A percentile compares a stretch with the other conserved stretches of the same genome.
phyloP scores from a whole-genome alignment of 2,329 filamentous ascomycete species.

The Mycosphaerella arachidis region DNA sequence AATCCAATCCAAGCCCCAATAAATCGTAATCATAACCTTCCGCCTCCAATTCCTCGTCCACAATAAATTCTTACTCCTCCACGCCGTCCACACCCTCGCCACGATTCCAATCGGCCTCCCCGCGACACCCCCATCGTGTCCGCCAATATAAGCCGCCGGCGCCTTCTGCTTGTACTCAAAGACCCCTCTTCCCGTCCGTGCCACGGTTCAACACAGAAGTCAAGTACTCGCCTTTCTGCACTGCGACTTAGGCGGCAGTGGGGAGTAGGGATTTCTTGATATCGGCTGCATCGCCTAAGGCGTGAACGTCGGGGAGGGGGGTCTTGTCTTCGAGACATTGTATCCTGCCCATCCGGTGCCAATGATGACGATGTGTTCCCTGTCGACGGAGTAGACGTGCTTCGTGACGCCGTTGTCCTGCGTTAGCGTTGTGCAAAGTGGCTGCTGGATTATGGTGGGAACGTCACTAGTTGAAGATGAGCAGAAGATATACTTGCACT shows the following conservation, averaged over 20 bases:
- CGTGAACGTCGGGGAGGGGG: slow-evolving; percentile 30
- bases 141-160: slow-evolving; percentile 40
- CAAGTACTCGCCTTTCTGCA: slow-evolving; percentile 38
- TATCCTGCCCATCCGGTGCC: slow-evolving; percentile 42
- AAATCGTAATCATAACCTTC: slow-evolving; percentile 30
- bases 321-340: slow-evolving; percentile 32
- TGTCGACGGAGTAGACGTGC: background rate
- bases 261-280: slow-evolving; percentile 35
- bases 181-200: slow-evolving; percentile 13
- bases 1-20: slow-evolving; percentile 23
- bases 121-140: slow-evolving; percentile 39
- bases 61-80: slow-evolving; percentile 37
- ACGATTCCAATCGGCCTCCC: slow-evolving; percentile 41
- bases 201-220: slow-evolving; percentile 26
- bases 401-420: background rate
- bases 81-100: slow-evolving; percentile 41
- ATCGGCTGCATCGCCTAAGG: slow-evolving; percentile 37
- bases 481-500: background rate
- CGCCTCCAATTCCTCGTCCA: slow-evolving; percentile 31
- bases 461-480: background rate
- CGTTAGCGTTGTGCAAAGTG: background rate
- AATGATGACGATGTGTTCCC: slow-evolving; percentile 30
- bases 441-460: no score
- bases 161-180: slow-evolving; percentile 40
- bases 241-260: slow-evolving; percentile 36